A percentile compares a stretch with the other conserved stretches of the same genome.
Evolutionary conservation across 768 basidiomycete genomes (phyloP).

Genomic region (Russula foetens): DNA sequence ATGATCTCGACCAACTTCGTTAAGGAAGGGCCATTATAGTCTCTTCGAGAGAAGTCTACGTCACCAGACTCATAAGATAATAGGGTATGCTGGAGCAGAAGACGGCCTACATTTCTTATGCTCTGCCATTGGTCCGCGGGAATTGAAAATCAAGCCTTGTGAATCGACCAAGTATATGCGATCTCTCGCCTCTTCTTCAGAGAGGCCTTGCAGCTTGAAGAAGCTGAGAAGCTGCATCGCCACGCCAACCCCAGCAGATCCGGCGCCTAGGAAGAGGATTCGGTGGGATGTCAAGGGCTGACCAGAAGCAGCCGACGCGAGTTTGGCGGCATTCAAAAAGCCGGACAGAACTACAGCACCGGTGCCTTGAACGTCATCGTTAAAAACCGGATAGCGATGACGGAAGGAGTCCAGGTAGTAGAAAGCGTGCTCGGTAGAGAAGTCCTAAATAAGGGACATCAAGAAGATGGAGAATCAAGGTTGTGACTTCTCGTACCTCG

Average conservation of each 20-base stretch:
- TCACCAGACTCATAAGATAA: slow-evolving; percentile 1
- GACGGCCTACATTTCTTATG: slow-evolving; percentile 68
- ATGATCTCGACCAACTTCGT: slow-evolving; percentile 70
- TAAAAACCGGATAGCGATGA: slow-evolving; percentile 70
- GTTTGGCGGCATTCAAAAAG: slow-evolving; percentile 78
- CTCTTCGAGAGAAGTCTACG: slow-evolving; percentile 72
- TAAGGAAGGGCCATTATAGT: slow-evolving; percentile 72
- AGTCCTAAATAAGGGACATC: slow-evolving; percentile 47
- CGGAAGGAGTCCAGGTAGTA: slow-evolving; percentile 72
- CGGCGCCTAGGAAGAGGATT: slow-evolving; percentile 90
- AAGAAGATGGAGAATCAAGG: neutral
- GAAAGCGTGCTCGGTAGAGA: slow-evolving; percentile 89
- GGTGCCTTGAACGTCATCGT: slow-evolving; percentile 44
- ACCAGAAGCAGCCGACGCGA: slow-evolving; percentile 65
- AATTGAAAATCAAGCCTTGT: slow-evolving; percentile 74
- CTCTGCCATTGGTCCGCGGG: slow-evolving; percentile 62
- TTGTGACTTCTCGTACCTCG: slow-evolving; percentile 38
- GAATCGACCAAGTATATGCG: slow-evolving; percentile 83
- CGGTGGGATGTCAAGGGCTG: slow-evolving; percentile 61
- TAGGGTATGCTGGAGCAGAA: neutral
- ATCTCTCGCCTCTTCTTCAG: slow-evolving; percentile 64
- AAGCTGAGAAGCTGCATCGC: slow-evolving; percentile 84
- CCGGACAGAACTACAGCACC: slow-evolving; percentile 90
- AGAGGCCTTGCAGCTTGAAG: slow-evolving; percentile 74
- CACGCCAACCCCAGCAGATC: slow-evolving; percentile 88